Conservation (phyloP, 768 basidiomycete species). For the Obba rivulosa region DNA sequence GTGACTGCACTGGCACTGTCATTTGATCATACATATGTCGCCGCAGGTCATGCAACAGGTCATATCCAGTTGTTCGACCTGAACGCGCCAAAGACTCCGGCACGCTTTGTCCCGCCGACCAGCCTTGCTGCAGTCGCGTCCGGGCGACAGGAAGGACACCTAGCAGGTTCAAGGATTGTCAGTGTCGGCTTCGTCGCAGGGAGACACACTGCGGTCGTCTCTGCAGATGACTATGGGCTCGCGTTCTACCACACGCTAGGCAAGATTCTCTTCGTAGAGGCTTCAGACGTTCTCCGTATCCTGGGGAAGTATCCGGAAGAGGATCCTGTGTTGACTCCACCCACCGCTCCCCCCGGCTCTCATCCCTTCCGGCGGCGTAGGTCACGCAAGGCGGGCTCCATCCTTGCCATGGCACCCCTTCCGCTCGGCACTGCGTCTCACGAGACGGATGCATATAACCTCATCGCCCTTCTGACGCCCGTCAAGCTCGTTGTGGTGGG, state of each 20-base stretch:
- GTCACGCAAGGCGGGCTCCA: constrained; percentile 47
- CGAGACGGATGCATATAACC: constrained; percentile 70
- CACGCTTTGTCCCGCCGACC: constrained; percentile 66
- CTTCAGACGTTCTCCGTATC: constrained; percentile 89
- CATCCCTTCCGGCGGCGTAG: constrained; percentile 40
- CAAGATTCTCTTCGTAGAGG: constrained; percentile 91
- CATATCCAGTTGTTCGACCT: constrained; percentile 85
- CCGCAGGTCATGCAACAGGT: constrained; percentile 80
- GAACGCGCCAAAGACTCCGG: constrained; percentile 59
- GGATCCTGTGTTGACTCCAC: constrained; percentile 13
- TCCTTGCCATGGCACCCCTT: constrained; percentile 76
- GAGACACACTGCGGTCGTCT: constrained; percentile 88
- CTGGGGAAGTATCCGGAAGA: constrained; percentile 84
- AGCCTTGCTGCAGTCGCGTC: constrained; percentile 62
- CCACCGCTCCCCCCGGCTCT: constrained; percentile 13
- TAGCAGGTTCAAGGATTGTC: constrained; percentile 73
- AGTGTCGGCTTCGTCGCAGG: constrained; percentile 84
- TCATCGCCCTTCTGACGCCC: constrained; percentile 84
- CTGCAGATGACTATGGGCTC: constrained; percentile 84
- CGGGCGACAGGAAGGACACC: constrained; percentile 82
- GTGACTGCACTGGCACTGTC: constrained; percentile 90
- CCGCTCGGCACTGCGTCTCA: constrained; percentile 74
- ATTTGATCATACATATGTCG: constrained; percentile 90
- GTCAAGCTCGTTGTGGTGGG: constrained; percentile 92
- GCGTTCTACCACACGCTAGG: constrained; percentile 95